phyloP scores from a whole-genome alignment of 805 yeast species.

The Monosporozyma unispora region DNA sequence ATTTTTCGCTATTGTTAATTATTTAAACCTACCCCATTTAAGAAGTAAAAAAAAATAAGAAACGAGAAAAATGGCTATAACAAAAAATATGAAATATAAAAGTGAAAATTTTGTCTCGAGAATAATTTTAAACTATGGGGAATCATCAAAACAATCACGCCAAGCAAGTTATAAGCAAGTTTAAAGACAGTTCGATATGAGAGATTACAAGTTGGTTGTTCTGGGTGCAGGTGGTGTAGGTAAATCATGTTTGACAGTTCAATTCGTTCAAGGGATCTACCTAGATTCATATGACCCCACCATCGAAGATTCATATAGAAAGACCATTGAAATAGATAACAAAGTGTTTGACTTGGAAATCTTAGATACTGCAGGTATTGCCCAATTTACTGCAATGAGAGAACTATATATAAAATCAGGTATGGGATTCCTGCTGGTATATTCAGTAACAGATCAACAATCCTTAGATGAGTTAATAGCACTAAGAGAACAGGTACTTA shows the following conservation, averaged over 20 bases:
- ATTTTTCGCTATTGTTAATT: not conserved
- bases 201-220: slow-evolving; percentile 83
- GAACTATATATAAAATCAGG: slow-evolving; percentile 83
- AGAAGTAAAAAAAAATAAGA: not conserved
- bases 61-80: not conserved
- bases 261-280: slow-evolving; percentile 83
- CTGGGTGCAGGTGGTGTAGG: slow-evolving; percentile 98
- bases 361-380: slow-evolving; percentile 88
- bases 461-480: slow-evolving; percentile 72
- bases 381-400: slow-evolving; percentile 94
- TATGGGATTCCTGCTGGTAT: slow-evolving; percentile 80
- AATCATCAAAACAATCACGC: not conserved
- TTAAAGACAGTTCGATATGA: slow-evolving; percentile 14
- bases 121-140: not conserved
- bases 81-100: not conserved
- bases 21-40: not conserved
- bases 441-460: slow-evolving; percentile 68
- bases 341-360: slow-evolving; percentile 79
- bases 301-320: slow-evolving; percentile 89
- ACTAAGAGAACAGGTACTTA: slow-evolving; percentile 71
- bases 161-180: not conserved
- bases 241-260: slow-evolving; percentile 86
- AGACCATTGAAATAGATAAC: slow-evolving; percentile 81
- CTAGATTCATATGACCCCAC: slow-evolving; percentile 94
- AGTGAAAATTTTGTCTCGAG: not conserved